Conservation (phyloP, 495 filamentous ascomycete genomes). For the Lasiosphaeria miniovina region DNA sequence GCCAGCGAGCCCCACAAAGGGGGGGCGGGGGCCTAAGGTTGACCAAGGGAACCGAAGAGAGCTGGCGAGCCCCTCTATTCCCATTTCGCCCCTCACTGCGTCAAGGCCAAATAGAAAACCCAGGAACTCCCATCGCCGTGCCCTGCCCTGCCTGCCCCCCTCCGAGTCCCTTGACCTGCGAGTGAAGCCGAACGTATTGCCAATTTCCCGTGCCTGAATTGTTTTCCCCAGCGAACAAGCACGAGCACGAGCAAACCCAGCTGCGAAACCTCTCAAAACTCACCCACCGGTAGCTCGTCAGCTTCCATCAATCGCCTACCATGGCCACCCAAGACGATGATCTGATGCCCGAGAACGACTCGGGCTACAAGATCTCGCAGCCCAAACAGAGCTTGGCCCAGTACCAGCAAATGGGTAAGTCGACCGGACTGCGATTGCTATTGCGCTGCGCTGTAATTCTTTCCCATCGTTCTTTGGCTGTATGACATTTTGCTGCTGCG, state of each 20-base stretch:
- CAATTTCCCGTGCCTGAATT: too few relatives aligned
- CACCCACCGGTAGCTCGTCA: neutral
- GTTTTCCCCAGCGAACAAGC: neutral
- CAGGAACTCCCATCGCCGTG: neutral
- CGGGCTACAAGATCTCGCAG: conserved; percentile 96
- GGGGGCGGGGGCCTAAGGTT: neutral
- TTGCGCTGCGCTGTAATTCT: neutral
- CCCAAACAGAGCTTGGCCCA: conserved; percentile 91
- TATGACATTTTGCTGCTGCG: too few relatives aligned
- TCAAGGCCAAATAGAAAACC: neutral
- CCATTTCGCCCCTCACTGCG: neutral
- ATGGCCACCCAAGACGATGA: conserved; percentile 85
- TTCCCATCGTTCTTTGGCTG: neutral
- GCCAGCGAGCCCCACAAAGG: neutral
- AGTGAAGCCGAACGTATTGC: too few relatives aligned
- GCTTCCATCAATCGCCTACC: conserved; percentile 16
- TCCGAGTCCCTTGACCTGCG: neutral
- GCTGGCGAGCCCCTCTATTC: neutral
- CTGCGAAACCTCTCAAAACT: neutral
- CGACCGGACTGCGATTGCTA: neutral
- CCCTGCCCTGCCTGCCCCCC: neutral
- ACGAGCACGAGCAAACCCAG: neutral
- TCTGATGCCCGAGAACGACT: conserved; percentile 76
- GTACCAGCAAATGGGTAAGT: conserved; percentile 86
- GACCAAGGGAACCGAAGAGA: neutral